phyloP scores from a whole-genome alignment of 2,329 filamentous ascomycete genomes.

The Phoma sp. region DNA sequence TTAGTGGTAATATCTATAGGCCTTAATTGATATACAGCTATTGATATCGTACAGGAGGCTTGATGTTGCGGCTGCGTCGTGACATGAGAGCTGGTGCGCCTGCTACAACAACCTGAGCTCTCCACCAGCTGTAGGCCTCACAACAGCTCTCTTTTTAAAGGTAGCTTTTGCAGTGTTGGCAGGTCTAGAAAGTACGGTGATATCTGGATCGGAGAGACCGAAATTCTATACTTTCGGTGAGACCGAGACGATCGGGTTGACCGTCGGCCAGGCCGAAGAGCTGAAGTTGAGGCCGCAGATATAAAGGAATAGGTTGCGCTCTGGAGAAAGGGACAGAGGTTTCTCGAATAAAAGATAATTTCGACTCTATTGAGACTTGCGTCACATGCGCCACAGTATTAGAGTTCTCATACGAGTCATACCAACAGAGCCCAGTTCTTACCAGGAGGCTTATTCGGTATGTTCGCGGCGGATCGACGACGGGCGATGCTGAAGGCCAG shows the following conservation, averaged over 20 bases:
- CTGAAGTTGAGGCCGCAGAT: too few species aligned
- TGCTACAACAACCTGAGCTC: background rate
- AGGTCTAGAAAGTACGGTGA: too few species aligned
- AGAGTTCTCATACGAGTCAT: background rate
- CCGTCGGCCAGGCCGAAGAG: too few species aligned
- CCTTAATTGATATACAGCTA: background rate
- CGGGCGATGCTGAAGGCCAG: constrained; percentile 21
- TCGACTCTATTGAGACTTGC: too few species aligned
- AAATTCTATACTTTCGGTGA: too few species aligned
- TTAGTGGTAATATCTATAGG: background rate
- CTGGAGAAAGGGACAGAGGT: too few species aligned
- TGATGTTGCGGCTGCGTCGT: background rate
- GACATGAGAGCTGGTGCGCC: background rate
- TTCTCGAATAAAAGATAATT: too few species aligned
- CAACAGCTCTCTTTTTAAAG: background rate
- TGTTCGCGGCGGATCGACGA: constrained; percentile 4
- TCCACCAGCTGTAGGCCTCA: background rate
- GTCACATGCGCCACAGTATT: too few species aligned
- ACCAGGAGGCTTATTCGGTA: constrained; percentile 19
- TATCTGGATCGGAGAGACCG: too few species aligned
- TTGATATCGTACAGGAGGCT: background rate
- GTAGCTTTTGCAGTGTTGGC: background rate
- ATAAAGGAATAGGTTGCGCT: too few species aligned
- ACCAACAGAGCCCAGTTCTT: background rate
- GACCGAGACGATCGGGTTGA: too few species aligned